Evolutionary conservation across 306 rosid species (phyloP), one percentile per base, ranked within the genome.

Genomic region (Sesbania bispinosa): DNA sequence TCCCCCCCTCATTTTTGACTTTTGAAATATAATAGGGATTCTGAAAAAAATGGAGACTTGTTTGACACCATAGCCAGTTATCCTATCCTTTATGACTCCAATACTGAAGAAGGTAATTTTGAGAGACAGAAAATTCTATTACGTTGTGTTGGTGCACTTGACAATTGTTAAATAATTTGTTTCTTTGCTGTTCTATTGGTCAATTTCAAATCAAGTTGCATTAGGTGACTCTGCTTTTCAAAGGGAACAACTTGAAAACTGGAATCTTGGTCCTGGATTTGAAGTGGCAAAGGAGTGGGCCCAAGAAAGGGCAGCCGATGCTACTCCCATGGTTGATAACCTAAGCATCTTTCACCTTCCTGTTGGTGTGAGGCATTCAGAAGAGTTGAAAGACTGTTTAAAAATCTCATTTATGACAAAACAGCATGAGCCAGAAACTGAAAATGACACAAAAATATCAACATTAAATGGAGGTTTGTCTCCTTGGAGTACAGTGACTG

Each of bases 281-380:
- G 89, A 89, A 77, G 77, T 85, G 63, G 96, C 98, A 58, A 85
- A 83, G 80, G 88, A 88, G 82, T 86, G 97, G 98, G 89, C 96
- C 27, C 89, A 83, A 71, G 90, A 88, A 79, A 81, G 87, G 77
- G 89, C 84, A 27, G 82, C 81, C 66, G 87, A 87, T 75, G 74
- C 81, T 39, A 51, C 73, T 26, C 67, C 80, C 16, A 43, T 79
- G 45, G 76, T 83, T 65, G 87, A 90, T 85, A 86, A 77, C 69
- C 57, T 90, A 75, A 75, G 85, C 81, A 78, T 83, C 77, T 87
- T 90, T 80, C 76, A 63, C 79, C 96, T 87, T 78, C 98, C 98
- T 38, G 95, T 94, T n/a, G 98, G 98, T 38, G 95, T 94, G 59
- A 85, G 84, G 81, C 79, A 88, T 83, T 80, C 91, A 59, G 89